Base-by-base conservation (phyloP, 441 rosid genomes). In the Gossypium trilobum region DNA sequence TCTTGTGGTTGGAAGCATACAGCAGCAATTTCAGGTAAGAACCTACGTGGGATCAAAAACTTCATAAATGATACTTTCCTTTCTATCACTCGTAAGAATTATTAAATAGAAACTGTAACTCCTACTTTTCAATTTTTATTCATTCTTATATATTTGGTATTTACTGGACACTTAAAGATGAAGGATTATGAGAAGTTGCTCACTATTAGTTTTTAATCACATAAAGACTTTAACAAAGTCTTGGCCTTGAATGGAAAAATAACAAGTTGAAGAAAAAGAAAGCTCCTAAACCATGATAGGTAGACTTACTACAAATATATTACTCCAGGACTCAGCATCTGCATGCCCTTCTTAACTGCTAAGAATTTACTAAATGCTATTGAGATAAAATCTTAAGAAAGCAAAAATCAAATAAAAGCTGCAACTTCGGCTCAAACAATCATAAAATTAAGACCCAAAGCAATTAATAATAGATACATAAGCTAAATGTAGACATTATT, bases 1-100 rank as follows among this genome's bases (percentile, higher is more conserved):
- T 90, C 97, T 57, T 94, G 98, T 81, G 98, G 98, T 52, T 94
- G 97, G 98, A 94, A 92, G 86, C 98, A 94, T 77, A 94, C 96
- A 51, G 96, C 97, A 56, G 98, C 95, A 31, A 86, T 94, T 74
- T 87, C 98, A 58, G 92, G 98, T 91, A 81, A 73, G 83, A 50
- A 54, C 56, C 58, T 29, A 2, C 39, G 13, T 68, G 27, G 46
- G 48, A 52, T 29, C 16, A 52, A 52, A 66, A 51, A 14, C 60
- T 16, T 4, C 59, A 56, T 52, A n/a, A 67, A 25, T 13, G n/a
- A 48, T 48, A 7, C 23, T 13, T 33, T 46, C n/a, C 52, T 66
- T 22, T 7, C 14, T 25, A 0, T 2, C 22, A 22, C 57, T n/a
- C 27, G 19, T 13, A 23, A 48, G 57, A 48, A n/a, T 6, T 14